Evolutionary conservation across 306 rosid species (phyloP), one percentile per base, ranked within the genome.

Genomic region (Cyamopsis tetragonoloba): DNA sequence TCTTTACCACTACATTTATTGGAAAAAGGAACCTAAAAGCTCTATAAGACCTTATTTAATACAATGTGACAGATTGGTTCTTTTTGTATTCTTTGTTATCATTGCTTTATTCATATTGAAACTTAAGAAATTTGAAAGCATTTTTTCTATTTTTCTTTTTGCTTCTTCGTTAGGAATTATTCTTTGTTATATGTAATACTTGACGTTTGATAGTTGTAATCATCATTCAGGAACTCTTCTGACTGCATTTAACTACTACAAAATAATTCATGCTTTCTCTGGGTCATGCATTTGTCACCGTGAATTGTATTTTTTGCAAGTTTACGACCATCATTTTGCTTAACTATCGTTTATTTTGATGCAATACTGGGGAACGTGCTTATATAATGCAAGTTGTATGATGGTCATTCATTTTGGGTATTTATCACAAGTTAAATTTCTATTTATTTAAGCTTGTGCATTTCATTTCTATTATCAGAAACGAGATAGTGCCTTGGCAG

Each of bases 401-500:
- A 31, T 62, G 51, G 37, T 44, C 43, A 38, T 74, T 64, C 24
- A 56, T 66, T 23, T 17, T 19, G 49, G 58, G 54, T 51, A 46
- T 42, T 59, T 39, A 35, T 35, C 17, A 2, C 12, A 30, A 31
- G 53, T 53, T 72, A 28, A 57, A 63, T 68, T 66, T 72, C 35
- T 58, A 41, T 69, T 53, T 75, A 64, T 80, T 69, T 23, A 75
- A 62, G 50, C 62, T 82, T 57, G 49, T 74, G 38, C 43, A 22
- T 42, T 64, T 75, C 58, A 41, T 70, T 75, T 3, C 62, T 77
- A 49, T 73, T 61, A 58, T 79, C 90, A 93, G 98, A 93, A 93
- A 93, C 96, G 95, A 64, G 98, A 93, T 73, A 77, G 82, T 82
- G 84, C 84, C 62, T 71, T 85, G 75, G 75, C 91, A 56, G 85